Base-by-base conservation (phyloP, 345 rosid genomes). In the Gossypium ekmanianum region DNA sequence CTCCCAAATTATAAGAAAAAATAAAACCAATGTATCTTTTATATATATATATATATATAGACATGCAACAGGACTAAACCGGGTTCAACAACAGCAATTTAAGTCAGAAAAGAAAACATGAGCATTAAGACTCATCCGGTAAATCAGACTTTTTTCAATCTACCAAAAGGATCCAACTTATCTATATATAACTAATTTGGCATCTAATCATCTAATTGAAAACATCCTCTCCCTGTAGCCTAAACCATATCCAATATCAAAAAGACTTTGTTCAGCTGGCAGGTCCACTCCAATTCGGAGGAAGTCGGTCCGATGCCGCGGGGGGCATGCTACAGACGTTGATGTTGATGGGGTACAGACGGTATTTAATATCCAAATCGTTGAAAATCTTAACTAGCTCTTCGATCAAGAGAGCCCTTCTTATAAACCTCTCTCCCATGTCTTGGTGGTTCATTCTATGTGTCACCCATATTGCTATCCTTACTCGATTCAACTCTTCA, bases 381-480 rank as follows among this genome's bases (percentile, higher is more conserved):
- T 81, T 84, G 74, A 94, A 87, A n/a, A 78, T 81, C 80, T 80
- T 89, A 44, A 87, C 84, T 82, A 94, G 67, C 77, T 94, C 98
- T 84, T 94, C 97, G 4, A 92, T 67, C 69, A 94, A 71, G n/a
- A 71, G 78, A 44, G 89, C 73, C 78, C 98, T 86, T 74, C 98
- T 86, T 0, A 13, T 57, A 72, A 14, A 92, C 80, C 85, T 88
- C 75, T 87, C 94, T 16, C 89, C 93, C 88, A 89, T 88, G 86
- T 92, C 85, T 63, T 92, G 98, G 80, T 86, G 90, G 81, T 94
- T 94, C 81, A 92, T 92, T 76, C 71, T 85, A 74, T 92, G 97
- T 3, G 86, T 74, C 3, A 86, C 78, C 97, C 97, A 91, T 74
- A 92, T 76, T 0, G 92, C 92, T 3, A 92, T 75, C 84, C 75